Evolutionary conservation across 129 eudicot genomes (phyloP).

Genomic region (Flaveria ramosissima): DNA sequence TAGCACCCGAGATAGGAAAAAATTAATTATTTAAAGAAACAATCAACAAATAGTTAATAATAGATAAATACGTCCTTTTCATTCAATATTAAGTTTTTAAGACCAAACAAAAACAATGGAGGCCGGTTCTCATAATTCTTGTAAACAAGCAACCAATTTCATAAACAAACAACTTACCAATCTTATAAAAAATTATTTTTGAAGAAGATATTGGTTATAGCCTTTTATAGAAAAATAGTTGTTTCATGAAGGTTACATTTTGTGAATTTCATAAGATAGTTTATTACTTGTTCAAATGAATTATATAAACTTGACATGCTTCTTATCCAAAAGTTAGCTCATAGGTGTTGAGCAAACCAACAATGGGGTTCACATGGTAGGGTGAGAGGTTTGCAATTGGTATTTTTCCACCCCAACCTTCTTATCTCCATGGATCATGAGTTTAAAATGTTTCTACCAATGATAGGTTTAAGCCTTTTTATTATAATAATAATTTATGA

Average conservation of each 20-base stretch:
- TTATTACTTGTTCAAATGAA: not conserved
- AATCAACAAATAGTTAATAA: no score
- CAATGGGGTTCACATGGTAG: constrained; percentile 23
- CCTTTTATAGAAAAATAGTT: not conserved
- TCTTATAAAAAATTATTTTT: no score
- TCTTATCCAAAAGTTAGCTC: constrained; percentile 21
- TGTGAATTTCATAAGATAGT: not conserved
- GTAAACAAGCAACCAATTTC: no score
- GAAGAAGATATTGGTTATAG: no score
- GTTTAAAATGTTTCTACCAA: not conserved
- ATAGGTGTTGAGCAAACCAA: constrained; percentile 13
- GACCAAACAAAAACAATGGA: not conserved
- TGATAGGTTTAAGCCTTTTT: not conserved
- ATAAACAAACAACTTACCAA: not conserved
- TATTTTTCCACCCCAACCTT: constrained; percentile 27
- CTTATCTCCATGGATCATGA: constrained; percentile 31
- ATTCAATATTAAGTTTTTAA: not conserved
- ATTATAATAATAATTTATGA: not conserved
- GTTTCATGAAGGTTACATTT: not conserved
- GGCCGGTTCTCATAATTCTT: no score
- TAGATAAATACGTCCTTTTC: no score
- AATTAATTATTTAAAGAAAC: no score
- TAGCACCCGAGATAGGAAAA: no score
- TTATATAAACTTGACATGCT: constrained; percentile 6
- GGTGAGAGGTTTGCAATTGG: constrained; percentile 15